Evolutionary conservation across 768 basidiomycete genomes (phyloP).

Genomic region (Royoungia palumana): DNA sequence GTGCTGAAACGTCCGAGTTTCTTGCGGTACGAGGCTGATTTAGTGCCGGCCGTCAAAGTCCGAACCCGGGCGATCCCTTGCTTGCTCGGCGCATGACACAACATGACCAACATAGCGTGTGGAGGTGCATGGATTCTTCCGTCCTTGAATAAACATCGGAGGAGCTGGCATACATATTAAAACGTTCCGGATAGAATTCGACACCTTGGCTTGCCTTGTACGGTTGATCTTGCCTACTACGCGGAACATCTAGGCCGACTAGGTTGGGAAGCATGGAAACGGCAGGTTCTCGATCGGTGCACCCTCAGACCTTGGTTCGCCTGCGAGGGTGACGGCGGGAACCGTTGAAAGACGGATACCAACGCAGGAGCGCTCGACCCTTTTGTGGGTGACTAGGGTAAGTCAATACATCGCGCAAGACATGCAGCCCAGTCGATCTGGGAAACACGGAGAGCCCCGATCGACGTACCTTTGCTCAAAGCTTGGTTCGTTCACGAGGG

Average conservation of each 20-base stretch:
- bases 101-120: too few relatives aligned
- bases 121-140: background rate
- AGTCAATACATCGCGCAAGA: too few relatives aligned
- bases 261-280: background rate
- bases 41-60: too few relatives aligned
- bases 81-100: too few relatives aligned
- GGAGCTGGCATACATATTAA: slow-evolving; percentile 5
- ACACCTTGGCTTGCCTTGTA: slow-evolving; percentile 9
- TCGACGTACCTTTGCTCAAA: too few relatives aligned
- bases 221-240: background rate
- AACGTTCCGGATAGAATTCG: slow-evolving; percentile 8
- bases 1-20: slow-evolving; percentile 1
- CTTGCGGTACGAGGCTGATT: background rate
- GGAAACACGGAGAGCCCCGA: too few relatives aligned
- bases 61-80: too few relatives aligned
- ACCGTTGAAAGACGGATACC: background rate
- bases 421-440: too few relatives aligned
- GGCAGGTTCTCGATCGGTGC: background rate
- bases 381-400: too few relatives aligned
- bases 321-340: background rate
- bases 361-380: too few relatives aligned
- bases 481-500: too few relatives aligned
- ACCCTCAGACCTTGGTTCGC: background rate
- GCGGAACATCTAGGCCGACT: background rate
- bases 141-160: slow-evolving; percentile 11